Evolutionary conservation across 1,139 yeast genomes (phyloP).

Genomic region (Candida pseudocylindracea): DNA sequence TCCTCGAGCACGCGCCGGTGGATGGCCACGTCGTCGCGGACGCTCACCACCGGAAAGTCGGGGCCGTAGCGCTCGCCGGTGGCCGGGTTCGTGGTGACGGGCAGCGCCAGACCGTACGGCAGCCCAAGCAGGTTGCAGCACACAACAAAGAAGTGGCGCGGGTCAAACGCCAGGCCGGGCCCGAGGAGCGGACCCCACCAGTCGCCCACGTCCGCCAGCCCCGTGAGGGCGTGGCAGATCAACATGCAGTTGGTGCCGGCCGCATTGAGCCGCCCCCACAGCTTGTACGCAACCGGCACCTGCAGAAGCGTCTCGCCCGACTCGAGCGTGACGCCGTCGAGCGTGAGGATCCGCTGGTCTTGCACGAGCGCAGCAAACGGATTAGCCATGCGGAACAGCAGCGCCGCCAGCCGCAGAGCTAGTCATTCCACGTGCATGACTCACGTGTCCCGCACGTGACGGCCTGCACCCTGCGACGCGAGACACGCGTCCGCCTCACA

Average conservation of each 20-base stretch:
- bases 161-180: slow-evolving; percentile 72
- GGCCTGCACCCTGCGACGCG: no score
- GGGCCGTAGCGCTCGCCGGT: slow-evolving; percentile 78
- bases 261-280: slow-evolving; percentile 73
- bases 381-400: slow-evolving; percentile 25
- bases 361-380: slow-evolving; percentile 53
- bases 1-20: slow-evolving; percentile 58
- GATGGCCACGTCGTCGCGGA: slow-evolving; percentile 74
- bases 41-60: slow-evolving; percentile 79
- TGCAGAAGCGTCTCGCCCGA: slow-evolving; percentile 54
- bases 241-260: slow-evolving; percentile 54
- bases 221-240: slow-evolving; percentile 88
- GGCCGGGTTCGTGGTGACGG: slow-evolving; percentile 51
- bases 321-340: slow-evolving; percentile 61
- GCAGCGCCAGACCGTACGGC: slow-evolving; percentile 92
- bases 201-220: slow-evolving; percentile 84
- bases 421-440: no score
- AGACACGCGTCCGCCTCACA: no score
- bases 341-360: slow-evolving; percentile 60
- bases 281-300: slow-evolving; percentile 86
- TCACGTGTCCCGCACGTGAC: no score
- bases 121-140: slow-evolving; percentile 86
- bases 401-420: slow-evolving; percentile 14
- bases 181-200: slow-evolving; percentile 99
- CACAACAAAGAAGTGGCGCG: slow-evolving; percentile 61